These are phyloP conservation scores for Xylariomycetidae sp. DNA, from an alignment of 2,329 filamentous ascomycete species.

Conservation along the genomic window DNA sequence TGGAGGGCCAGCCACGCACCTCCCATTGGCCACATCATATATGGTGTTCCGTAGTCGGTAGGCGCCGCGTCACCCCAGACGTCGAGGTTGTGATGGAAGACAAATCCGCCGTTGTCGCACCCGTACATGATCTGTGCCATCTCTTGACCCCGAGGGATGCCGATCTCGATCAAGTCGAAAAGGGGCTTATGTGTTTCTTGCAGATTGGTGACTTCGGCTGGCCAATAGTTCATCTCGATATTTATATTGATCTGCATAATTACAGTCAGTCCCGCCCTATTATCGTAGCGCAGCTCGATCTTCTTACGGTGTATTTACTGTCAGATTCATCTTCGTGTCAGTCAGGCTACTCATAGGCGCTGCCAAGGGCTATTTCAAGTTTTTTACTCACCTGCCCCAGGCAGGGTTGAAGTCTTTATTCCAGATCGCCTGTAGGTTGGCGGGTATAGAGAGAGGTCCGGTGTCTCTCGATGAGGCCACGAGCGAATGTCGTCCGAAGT, in stretches of 20 bases:
- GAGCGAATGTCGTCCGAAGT: slow-evolving; percentile 29
- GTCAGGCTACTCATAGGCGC: no score
- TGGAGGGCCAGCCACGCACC: slow-evolving; percentile 36
- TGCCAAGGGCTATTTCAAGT: no score
- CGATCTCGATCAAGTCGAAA: slow-evolving; percentile 22
- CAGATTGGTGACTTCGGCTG: slow-evolving; percentile 25
- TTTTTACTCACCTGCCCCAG: slow-evolving; percentile 5
- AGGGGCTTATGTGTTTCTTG: slow-evolving; percentile 36
- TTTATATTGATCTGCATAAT: slow-evolving; percentile 13
- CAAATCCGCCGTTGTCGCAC: slow-evolving; percentile 28
- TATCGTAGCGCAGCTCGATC: no score
- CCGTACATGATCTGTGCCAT: slow-evolving; percentile 33
- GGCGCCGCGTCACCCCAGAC: slow-evolving; percentile 35
- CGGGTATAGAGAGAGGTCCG: slow-evolving; percentile 18
- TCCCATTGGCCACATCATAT: slow-evolving; percentile 34
- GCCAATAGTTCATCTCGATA: slow-evolving; percentile 19
- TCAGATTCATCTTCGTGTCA: not conserved
- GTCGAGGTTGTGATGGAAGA: slow-evolving; percentile 35
- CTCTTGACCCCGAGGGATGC: slow-evolving; percentile 26
- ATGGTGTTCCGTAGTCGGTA: slow-evolving; percentile 24
- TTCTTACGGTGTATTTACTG: slow-evolving; percentile 9
- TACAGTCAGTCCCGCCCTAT: not conserved
- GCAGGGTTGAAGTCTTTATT: slow-evolving; percentile 19
- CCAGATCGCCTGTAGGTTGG: slow-evolving; percentile 33
- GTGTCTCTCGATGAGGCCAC: slow-evolving; percentile 20